Base-by-base conservation (phyloP, 768 basidiomycete genomes). In the Pleurotus platypus region DNA sequence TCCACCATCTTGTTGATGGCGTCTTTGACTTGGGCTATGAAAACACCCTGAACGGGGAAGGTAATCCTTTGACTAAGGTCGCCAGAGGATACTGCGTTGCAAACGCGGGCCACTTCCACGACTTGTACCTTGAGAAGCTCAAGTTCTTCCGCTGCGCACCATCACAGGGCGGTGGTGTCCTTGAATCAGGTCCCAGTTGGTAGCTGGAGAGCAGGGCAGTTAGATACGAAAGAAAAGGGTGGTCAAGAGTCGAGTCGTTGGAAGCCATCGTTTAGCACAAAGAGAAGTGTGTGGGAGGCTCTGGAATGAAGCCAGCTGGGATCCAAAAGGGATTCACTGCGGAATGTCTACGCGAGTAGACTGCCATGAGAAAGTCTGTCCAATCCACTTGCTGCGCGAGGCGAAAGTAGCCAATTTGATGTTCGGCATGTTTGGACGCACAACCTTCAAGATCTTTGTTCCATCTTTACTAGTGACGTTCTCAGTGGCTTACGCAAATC, bases 121-220 rank as follows among this genome's bases (percentile, higher is more conserved):
- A 93, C 89, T 72, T 93, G 91, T 18, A 89, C 88, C 69, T 90
- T 90, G 57, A 94, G 80, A 37, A 92, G 70, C 62, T 80, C 81
- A 30, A 93, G 78, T 71, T 94, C 90, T 68, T 90, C 85, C 8
- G 85, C 82, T n/a, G 85, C 85, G 60, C 81, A 1, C 85, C 85
- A 60, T 70, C 68, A 66, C 83, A 84, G 49, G 72, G 73, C 27
- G 83, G 83, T 58, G 73, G 69, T 40, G 83, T 79, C 16, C 75
- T 71, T 12, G 76, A 71, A 60, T 70, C 64, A 18, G 81, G 80
- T 47, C 81, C 80, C 47, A 80, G 75, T 58, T 85, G 82, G 64
- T 84, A 86, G 9, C 82, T 69, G n/a, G 85, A 84, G 26, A 86
- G 71, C 6, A 85, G 68, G 18, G 82, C 78, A 58, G 83, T 75